Evolutionary conservation across 768 basidiomycete genomes (phyloP).

Genomic region (Neoboletus subvelutipes): DNA sequence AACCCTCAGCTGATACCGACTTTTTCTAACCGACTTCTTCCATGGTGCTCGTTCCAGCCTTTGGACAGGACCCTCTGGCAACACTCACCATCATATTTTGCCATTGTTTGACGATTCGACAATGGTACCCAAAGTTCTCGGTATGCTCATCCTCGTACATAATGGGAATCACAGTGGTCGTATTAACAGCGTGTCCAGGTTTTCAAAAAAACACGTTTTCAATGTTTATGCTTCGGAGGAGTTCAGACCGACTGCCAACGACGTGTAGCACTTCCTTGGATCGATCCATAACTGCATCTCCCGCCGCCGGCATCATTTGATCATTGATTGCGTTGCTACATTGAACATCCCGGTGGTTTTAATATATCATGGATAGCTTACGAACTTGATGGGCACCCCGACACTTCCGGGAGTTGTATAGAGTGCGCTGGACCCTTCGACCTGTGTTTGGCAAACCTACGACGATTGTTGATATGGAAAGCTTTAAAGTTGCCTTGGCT

Average conservation of each 20-base stretch:
- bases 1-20: constrained; percentile 18
- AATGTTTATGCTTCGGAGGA: constrained; percentile 60
- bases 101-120: constrained; percentile 16
- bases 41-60: constrained; percentile 1
- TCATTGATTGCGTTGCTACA: too few relatives aligned
- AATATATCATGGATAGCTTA: too few relatives aligned
- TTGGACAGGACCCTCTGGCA: not conserved
- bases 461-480: constrained; percentile 62
- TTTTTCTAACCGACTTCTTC: constrained; percentile 12
- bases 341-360: too few relatives aligned
- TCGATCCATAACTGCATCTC: constrained; percentile 63
- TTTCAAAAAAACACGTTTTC: constrained; percentile 66
- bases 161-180: constrained; percentile 64
- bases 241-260: constrained; percentile 58
- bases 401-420: too few relatives aligned
- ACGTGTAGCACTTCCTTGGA: constrained; percentile 63
- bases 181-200: constrained; percentile 36
- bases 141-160: constrained; percentile 73
- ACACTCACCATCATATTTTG: not conserved
- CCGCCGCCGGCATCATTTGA: too few relatives aligned
- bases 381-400: too few relatives aligned
- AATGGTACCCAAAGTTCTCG: constrained; percentile 48
- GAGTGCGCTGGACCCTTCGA: too few relatives aligned
- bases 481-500: constrained; percentile 25
- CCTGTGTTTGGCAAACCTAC: constrained; percentile 66